These are phyloP conservation scores for Chionographis japonica DNA, from an alignment of 106 monocot species.

Conservation along the genomic window DNA sequence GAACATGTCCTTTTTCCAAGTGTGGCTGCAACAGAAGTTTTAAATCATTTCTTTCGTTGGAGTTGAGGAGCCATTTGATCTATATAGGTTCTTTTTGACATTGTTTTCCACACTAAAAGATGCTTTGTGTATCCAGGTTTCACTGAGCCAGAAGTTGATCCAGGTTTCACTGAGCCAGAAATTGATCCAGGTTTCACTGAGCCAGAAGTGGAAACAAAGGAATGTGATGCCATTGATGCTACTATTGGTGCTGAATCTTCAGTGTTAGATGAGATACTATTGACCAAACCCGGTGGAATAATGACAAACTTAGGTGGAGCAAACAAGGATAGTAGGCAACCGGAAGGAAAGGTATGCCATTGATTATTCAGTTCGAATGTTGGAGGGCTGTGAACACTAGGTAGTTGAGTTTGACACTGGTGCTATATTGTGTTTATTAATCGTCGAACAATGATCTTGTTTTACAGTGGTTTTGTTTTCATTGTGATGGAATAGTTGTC, in stretches of 20 bases:
- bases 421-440: no score
- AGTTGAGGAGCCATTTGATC: neutral
- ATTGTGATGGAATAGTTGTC: no score
- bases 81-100: no score
- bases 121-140: slow-evolving; percentile 12
- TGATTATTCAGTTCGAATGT: neutral
- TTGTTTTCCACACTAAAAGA: neutral
- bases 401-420: no score
- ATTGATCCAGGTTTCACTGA: slow-evolving; percentile 9
- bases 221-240: slow-evolving; percentile 12
- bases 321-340: slow-evolving; percentile 11
- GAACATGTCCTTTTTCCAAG: no score
- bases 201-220: slow-evolving; percentile 10
- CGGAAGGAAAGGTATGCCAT: slow-evolving; percentile 47
- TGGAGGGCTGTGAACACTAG: neutral
- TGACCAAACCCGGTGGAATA: slow-evolving; percentile 17
- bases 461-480: neutral
- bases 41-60: neutral
- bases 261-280: slow-evolving; percentile 55
- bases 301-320: slow-evolving; percentile 8
- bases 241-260: slow-evolving; percentile 20
- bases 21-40: no score
- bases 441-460: neutral
- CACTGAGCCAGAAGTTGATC: slow-evolving; percentile 12
- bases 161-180: slow-evolving; percentile 4